Percentiles rank a stretch among this genome's conserved stretches.
These are phyloP conservation scores for Udeniomyces megalosporus DNA, from an alignment of 768 basidiomycete genomes.

Conservation along the genomic window DNA sequence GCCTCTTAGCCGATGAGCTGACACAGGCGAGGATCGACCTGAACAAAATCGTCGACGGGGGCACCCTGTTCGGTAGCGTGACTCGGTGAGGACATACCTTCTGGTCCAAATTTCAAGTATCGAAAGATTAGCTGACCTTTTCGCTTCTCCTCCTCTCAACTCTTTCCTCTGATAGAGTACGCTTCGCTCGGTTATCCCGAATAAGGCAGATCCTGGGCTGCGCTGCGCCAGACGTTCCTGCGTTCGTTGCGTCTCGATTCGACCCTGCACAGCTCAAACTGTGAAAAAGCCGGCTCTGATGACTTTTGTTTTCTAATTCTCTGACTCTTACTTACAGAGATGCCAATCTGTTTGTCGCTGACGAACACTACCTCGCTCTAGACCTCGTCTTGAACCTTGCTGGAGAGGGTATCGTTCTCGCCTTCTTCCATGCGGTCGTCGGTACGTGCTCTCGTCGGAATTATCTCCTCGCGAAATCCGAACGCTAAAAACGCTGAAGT, in stretches of 20 bases:
- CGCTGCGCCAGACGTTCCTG: slow-evolving; percentile 20
- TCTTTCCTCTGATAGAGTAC: slow-evolving; percentile 40
- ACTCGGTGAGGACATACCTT: slow-evolving; percentile 40
- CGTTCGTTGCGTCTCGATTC: slow-evolving; percentile 41
- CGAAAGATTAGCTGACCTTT: background rate
- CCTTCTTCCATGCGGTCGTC: slow-evolving; percentile 69
- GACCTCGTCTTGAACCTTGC: slow-evolving; percentile 85
- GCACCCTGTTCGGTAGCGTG: slow-evolving; percentile 66
- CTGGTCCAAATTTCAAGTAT: background rate
- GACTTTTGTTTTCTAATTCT: background rate
- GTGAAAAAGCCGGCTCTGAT: background rate
- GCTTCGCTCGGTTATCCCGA: slow-evolving; percentile 58
- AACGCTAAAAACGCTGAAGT: background rate
- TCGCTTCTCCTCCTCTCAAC: background rate
- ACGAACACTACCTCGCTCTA: slow-evolving; percentile 64
- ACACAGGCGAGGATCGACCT: slow-evolving; percentile 58
- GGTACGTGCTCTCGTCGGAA: slow-evolving; percentile 37
- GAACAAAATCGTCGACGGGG: slow-evolving; percentile 51
- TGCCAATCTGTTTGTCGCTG: slow-evolving; percentile 50
- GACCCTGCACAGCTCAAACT: slow-evolving; percentile 20
- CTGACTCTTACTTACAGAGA: slow-evolving; percentile 28
- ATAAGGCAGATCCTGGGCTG: slow-evolving; percentile 59
- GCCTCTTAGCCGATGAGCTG: slow-evolving; percentile 45
- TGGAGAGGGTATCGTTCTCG: slow-evolving; percentile 67
- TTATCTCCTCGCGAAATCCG: background rate